These are phyloP conservation scores for Galerina sulciceps DNA, from an alignment of 768 basidiomycete species.

Conservation along the genomic window DNA sequence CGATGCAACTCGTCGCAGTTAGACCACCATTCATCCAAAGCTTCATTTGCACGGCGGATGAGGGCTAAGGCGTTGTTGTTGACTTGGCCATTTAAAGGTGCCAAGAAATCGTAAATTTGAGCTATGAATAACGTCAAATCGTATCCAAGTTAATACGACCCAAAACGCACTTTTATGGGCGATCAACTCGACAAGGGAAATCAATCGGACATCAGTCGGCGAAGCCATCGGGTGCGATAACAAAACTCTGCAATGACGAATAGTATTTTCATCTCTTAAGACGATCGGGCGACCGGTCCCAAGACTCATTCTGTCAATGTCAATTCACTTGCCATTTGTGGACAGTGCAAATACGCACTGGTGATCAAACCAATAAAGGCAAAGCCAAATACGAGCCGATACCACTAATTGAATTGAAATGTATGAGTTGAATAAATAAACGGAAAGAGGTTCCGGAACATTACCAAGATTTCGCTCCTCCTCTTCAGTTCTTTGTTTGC, in stretches of 20 bases:
- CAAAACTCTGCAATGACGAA: conserved; percentile 81
- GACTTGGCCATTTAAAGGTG: conserved; percentile 84
- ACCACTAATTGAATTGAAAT: conserved; percentile 56
- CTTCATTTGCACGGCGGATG: conserved; percentile 83
- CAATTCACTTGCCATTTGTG: conserved; percentile 14
- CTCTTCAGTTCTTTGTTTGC: conserved; percentile 73
- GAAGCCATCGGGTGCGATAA: conserved; percentile 87
- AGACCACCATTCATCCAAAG: conserved; percentile 89
- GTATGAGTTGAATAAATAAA: conserved; percentile 12
- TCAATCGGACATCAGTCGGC: conserved; percentile 85
- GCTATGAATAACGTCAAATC: conserved; percentile 47
- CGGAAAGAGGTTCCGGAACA: conserved; percentile 12
- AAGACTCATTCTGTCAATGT: conserved; percentile 73
- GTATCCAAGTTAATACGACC: neutral
- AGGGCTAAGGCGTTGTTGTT: conserved; percentile 85
- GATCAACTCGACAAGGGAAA: conserved; percentile 89
- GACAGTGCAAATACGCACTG: conserved; percentile 52
- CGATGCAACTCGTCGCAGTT: conserved; percentile 89
- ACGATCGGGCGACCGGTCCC: conserved; percentile 92
- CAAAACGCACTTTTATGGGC: conserved; percentile 81
- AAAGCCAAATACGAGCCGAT: conserved; percentile 92
- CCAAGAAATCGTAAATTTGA: conserved; percentile 91
- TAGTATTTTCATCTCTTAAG: conserved; percentile 86
- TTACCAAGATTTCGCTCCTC: conserved; percentile 87
- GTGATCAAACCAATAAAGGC: conserved; percentile 96